Evolutionary conservation across 805 yeast genomes (phyloP).

Genomic region (Candida morakotiae): DNA sequence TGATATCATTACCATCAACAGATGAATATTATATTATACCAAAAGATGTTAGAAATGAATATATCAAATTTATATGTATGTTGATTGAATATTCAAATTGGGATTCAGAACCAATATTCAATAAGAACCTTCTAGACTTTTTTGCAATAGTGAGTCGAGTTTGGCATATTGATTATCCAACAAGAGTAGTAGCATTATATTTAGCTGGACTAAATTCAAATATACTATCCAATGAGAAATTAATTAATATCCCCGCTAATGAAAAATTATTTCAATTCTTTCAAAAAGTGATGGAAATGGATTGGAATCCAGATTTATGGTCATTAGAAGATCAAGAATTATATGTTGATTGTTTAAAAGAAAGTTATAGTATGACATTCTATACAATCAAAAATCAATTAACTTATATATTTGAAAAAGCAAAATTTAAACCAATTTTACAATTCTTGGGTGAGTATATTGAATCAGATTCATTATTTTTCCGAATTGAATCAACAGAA

Average conservation of each 20-base stretch:
- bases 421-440: conserved; percentile 55
- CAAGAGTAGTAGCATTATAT: conserved; percentile 47
- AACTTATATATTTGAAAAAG: conserved; percentile 44
- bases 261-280: conserved; percentile 24
- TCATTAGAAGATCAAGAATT: conserved; percentile 42
- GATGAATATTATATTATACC: conserved; percentile 38
- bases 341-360: conserved; percentile 45
- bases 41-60: conserved; percentile 19
- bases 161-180: conserved; percentile 56
- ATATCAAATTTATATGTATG: conserved; percentile 25
- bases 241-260: conserved; percentile 26
- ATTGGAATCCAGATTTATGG: conserved; percentile 35
- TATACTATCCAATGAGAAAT: conserved; percentile 17
- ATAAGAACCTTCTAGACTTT: conserved; percentile 42
- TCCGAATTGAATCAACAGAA: conserved; percentile 28
- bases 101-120: conserved; percentile 19
- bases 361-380: conserved; percentile 45
- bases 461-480: conserved; percentile 43
- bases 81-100: conserved; percentile 1
- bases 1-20: conserved; percentile 33
- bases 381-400: conserved; percentile 41
- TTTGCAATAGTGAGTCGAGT: conserved; percentile 42
- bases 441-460: conserved; percentile 47
- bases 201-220: conserved; percentile 43
- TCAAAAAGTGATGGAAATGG: conserved; percentile 24